Evolutionary conservation across 2,329 filamentous ascomycete genomes (phyloP), one percentile per base, ranked within the genome.

Genomic region (Corinectria fuckeliana): DNA sequence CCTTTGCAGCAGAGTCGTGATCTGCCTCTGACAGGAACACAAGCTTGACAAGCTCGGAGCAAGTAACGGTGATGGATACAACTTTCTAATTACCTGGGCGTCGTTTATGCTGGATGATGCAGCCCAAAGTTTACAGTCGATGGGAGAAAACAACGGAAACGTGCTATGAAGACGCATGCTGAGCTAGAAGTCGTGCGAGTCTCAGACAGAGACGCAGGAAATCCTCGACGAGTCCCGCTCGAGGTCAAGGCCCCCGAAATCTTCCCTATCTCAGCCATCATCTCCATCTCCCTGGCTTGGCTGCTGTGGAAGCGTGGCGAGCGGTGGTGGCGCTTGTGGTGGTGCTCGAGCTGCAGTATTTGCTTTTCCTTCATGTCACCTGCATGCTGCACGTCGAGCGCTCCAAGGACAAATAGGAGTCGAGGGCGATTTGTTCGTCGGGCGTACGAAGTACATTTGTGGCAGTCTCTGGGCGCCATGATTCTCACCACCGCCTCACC

Each of bases 1-100:
- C 50, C 60, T 65, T 55, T 63, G 56, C 58, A 69, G 69, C 67
- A 65, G 67, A n/a, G n/a, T n/a, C 61, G 61, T 64, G 66, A 64
- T 69, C 63, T 61, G 39, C 26, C 55, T 57, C 49, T 38, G 21
- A 51, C 39, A 51, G 55, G 48, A 51, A 50, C 38, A 48, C n/a
- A 18, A 16, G 32, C 10, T 36, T 18, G n/a, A 36, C 32, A n/a
- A 36, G 32, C 32, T 18, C 34, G 30, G 26, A 49, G 11, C 16
- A 25, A 50, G 36, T 23, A 23, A 45, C 11, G 54, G 25, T 28
- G 30, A 50, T 57, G 55, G 48, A 47, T 57, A 23, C 55, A 41
- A 41, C 32, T 38, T 32, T 23, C 41, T 45, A 26, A 34, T 41
- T 30, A 41, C 38, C 32, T 42, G 16, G 49, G 49, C 55, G 48